Conservation (phyloP, 2,329 filamentous ascomycete species). For the Aphanocladium album region DNA sequence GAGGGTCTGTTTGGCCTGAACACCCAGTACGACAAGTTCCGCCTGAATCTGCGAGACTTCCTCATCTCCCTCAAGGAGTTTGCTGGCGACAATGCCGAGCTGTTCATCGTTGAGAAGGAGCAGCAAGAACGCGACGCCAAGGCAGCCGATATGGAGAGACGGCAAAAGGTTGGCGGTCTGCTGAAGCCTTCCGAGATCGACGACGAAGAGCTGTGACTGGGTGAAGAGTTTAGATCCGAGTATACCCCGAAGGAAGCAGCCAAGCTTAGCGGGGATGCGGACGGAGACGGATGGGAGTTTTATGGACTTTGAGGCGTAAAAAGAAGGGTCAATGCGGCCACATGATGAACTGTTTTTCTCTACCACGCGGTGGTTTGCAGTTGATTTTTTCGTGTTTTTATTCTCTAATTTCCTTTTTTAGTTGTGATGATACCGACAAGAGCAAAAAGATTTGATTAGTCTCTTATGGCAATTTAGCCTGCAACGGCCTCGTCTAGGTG, state of each 20-base stretch:
- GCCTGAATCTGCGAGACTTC: constrained; percentile 93
- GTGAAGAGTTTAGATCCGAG: constrained; percentile 61
- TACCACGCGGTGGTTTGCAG: not conserved
- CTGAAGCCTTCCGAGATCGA: constrained; percentile 97
- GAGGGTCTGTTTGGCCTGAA: constrained; percentile 84
- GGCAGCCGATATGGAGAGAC: constrained; percentile 82
- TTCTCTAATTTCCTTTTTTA: constrained; percentile 13
- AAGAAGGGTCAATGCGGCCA: not conserved
- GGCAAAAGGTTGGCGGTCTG: constrained; percentile 90
- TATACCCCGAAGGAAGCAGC: constrained; percentile 36
- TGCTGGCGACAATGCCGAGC: constrained; percentile 86
- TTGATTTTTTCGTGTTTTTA: not conserved
- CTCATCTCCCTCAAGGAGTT: constrained; percentile 97
- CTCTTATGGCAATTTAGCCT: not conserved
- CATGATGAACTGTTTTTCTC: not conserved
- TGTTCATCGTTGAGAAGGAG: constrained; percentile 92
- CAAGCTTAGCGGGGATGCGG: constrained; percentile 23
- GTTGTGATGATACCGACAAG: constrained; percentile 14
- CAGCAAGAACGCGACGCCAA: constrained; percentile 82
- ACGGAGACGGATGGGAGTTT: constrained; percentile 58
- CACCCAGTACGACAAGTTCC: constrained; percentile 88
- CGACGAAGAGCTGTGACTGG: constrained; percentile 84
- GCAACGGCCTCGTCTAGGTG: not conserved
- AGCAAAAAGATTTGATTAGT: constrained; percentile 7
- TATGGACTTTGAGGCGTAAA: constrained; percentile 48